phyloP scores from a whole-genome alignment of 805 yeast genomes.

The Candida boleticola region DNA sequence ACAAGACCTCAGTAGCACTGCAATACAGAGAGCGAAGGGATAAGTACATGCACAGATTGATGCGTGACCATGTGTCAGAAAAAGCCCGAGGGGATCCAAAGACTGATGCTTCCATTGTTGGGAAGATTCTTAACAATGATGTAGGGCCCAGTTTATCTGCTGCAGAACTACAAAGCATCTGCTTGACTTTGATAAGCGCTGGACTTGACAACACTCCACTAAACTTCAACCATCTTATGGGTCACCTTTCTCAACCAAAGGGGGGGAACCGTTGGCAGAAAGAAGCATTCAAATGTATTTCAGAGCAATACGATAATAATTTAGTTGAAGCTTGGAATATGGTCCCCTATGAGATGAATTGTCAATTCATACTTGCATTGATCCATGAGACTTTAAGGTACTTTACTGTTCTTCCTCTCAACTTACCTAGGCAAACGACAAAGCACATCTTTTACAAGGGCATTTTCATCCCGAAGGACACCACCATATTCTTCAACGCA shows the following conservation, averaged over 20 bases:
- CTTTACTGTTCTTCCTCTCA: conserved; percentile 65
- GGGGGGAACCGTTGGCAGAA: conserved; percentile 40
- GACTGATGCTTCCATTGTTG: conserved; percentile 30
- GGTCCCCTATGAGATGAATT: conserved; percentile 24
- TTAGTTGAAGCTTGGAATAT: conserved; percentile 34
- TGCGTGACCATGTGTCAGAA: conserved; percentile 10
- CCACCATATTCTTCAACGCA: conserved; percentile 62
- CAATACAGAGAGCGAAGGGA: conserved; percentile 42
- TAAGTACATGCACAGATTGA: conserved; percentile 43
- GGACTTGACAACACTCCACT: conserved; percentile 73
- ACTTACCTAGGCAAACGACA: conserved; percentile 63
- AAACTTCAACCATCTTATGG: conserved; percentile 58
- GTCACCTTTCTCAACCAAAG: conserved; percentile 50
- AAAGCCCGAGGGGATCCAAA: conserved; percentile 23
- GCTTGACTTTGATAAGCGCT: conserved; percentile 76
- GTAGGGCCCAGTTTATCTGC: conserved; percentile 11
- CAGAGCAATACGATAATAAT: conserved; percentile 28
- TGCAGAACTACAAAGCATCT: conserved; percentile 54
- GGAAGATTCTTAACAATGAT: conserved; percentile 12
- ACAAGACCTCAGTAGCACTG: conserved; percentile 13
- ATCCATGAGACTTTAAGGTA: conserved; percentile 60
- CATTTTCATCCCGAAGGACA: conserved; percentile 50
- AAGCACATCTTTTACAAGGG: conserved; percentile 41
- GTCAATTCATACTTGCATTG: conserved; percentile 55
- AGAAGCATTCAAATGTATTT: conserved; percentile 41